Evolutionary conservation across 2,329 filamentous ascomycete species (phyloP).

Genomic region (Macrophomina phaseolina): DNA sequence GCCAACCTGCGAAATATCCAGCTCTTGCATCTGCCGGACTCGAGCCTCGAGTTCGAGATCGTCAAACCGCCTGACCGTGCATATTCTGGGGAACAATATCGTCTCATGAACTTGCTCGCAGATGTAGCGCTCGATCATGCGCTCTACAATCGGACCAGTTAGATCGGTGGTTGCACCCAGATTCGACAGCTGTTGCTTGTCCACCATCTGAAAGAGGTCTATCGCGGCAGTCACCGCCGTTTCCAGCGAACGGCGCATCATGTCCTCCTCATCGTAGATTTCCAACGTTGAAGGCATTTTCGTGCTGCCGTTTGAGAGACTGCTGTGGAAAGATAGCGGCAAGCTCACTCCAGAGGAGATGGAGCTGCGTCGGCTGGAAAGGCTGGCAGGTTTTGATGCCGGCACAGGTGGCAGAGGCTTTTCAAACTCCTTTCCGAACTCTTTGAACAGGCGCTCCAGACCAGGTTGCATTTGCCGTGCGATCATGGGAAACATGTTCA

Average conservation of each 20-base stretch:
- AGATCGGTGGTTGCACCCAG: constrained; percentile 92
- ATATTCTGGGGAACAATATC: constrained; percentile 82
- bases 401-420: constrained; percentile 80
- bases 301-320: constrained; percentile 38
- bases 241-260: constrained; percentile 87
- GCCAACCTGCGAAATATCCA: constrained; percentile 94
- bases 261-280: constrained; percentile 87
- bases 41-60: constrained; percentile 88
- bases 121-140: constrained; percentile 92
- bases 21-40: constrained; percentile 88
- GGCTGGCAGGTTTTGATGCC: constrained; percentile 39
- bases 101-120: constrained; percentile 88
- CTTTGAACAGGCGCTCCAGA: constrained; percentile 84
- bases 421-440: constrained; percentile 85
- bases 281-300: constrained; percentile 56
- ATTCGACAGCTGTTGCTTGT: constrained; percentile 92
- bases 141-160: constrained; percentile 89
- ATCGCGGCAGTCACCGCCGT: constrained; percentile 92
- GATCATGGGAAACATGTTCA: constrained; percentile 93
- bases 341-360: constrained; percentile 44
- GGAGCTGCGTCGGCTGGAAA: constrained; percentile 42
- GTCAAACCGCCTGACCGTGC: constrained; percentile 76
- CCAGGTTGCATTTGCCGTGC: constrained; percentile 94
- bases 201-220: constrained; percentile 92
- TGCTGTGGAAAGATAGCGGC: constrained; percentile 45